Percentiles rank a stretch among this genome's conserved stretches.
These are phyloP conservation scores for Priceomyces fermenticarens DNA, from an alignment of 805 yeast genomes.

Conservation along the genomic window DNA sequence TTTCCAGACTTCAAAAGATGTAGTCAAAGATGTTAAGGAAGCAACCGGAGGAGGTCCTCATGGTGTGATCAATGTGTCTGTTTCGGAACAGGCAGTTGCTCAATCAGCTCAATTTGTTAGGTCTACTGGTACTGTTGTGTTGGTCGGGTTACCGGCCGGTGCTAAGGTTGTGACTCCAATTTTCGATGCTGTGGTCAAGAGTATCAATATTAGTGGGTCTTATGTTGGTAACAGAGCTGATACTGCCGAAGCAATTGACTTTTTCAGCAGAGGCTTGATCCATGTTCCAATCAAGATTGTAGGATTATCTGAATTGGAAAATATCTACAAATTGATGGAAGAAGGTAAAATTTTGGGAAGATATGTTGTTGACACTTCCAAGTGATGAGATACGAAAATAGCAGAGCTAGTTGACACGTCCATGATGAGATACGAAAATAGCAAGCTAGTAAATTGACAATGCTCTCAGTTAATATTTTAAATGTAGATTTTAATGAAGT, in stretches of 20 bases:
- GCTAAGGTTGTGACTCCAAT: constrained; percentile 70
- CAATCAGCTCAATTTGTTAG: constrained; percentile 51
- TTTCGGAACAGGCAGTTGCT: constrained; percentile 63
- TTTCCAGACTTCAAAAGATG: constrained; percentile 53
- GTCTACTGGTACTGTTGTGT: constrained; percentile 30
- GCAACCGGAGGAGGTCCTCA: constrained; percentile 75
- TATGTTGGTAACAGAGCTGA: constrained; percentile 90
- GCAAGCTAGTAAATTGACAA: no score
- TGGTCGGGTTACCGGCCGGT: constrained; percentile 77
- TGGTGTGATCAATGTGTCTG: constrained; percentile 74
- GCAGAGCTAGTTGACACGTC: constrained; percentile 55
- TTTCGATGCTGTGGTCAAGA: constrained; percentile 70
- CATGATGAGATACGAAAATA: constrained; percentile 26
- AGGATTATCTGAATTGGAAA: constrained; percentile 68
- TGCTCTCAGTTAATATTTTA: no score
- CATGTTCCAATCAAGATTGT: constrained; percentile 72
- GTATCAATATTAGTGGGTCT: constrained; percentile 72
- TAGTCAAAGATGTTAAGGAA: constrained; percentile 51
- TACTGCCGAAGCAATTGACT: constrained; percentile 75
- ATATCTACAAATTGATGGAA: constrained; percentile 73
- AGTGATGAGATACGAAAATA: constrained; percentile 28
- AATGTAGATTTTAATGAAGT: no score
- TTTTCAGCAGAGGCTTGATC: constrained; percentile 69
- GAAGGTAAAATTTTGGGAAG: constrained; percentile 85
- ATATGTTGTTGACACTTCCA: constrained; percentile 77